phyloP scores from a whole-genome alignment of 805 yeast species.

The Isabelozyma gotoi region DNA sequence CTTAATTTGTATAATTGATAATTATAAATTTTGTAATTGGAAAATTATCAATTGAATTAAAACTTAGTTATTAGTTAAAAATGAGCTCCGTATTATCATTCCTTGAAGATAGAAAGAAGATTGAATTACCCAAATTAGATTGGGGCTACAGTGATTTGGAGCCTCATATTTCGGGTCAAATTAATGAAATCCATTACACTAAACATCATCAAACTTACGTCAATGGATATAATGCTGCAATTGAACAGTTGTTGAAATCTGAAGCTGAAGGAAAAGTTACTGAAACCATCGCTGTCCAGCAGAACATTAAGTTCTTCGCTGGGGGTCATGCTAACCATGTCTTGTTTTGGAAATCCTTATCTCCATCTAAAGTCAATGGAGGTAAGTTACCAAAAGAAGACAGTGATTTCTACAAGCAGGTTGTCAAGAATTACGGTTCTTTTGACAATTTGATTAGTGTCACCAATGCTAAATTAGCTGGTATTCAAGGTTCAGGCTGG shows the following conservation, averaged over 20 bases:
- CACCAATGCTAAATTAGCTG: constrained; percentile 44
- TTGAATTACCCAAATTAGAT: constrained; percentile 43
- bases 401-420: constrained; percentile 36
- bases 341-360: constrained; percentile 49
- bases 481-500: constrained; percentile 56
- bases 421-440: constrained; percentile 44
- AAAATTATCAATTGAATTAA: too few species aligned
- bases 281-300: constrained; percentile 43
- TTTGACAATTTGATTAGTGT: constrained; percentile 41
- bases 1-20: background rate
- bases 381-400: constrained; percentile 60
- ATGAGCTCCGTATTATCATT: constrained; percentile 2
- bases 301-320: constrained; percentile 48
- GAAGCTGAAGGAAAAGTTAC: constrained; percentile 39
- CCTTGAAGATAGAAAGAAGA: constrained; percentile 22
- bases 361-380: constrained; percentile 45
- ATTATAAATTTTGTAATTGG: too few species aligned
- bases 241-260: constrained; percentile 37
- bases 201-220: constrained; percentile 54
- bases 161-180: constrained; percentile 46
- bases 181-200: constrained; percentile 48
- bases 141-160: constrained; percentile 48
- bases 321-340: constrained; percentile 53
- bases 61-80: too few species aligned
- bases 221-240: constrained; percentile 45